A percentile compares a stretch with the other conserved stretches of the same genome.
Conservation (phyloP, 768 basidiomycete genomes). For the Pleurotus citrinopileatus region DNA sequence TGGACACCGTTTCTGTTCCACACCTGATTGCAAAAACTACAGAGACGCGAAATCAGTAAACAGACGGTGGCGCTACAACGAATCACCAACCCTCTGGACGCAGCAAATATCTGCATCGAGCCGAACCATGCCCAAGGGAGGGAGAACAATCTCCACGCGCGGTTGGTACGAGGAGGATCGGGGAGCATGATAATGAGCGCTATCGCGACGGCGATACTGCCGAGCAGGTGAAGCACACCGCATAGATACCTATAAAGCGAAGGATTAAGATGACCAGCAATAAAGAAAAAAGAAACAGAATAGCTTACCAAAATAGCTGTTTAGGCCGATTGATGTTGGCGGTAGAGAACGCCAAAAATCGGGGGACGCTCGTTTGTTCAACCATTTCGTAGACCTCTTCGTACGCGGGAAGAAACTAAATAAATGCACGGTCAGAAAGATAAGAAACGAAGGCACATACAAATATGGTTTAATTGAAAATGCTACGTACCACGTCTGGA, state of each 20-base stretch:
- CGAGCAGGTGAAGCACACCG: constrained; percentile 21
- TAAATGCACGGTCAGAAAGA: not conserved
- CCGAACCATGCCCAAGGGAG: constrained; percentile 27
- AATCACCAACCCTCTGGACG: constrained; percentile 27
- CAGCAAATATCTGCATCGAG: constrained; percentile 28
- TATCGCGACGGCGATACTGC: constrained; percentile 25
- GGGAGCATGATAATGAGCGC: constrained; percentile 25
- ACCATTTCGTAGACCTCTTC: constrained; percentile 29
- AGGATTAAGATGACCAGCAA: not conserved
- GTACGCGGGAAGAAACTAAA: constrained; percentile 32
- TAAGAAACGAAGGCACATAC: not conserved
- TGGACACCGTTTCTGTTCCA: constrained; percentile 31
- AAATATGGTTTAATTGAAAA: not conserved
- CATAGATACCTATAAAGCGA: constrained; percentile 26
- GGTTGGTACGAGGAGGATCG: constrained; percentile 19
- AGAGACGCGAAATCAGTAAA: not conserved
- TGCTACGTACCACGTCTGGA: constrained; percentile 30
- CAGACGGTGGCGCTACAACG: not conserved
- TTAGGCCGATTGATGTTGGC: constrained; percentile 34
- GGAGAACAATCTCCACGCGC: constrained; percentile 30
- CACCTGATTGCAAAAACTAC: constrained; percentile 31
- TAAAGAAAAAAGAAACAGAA: not conserved
- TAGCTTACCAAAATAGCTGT: constrained; percentile 29
- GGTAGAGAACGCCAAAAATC: constrained; percentile 28
- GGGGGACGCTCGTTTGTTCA: constrained; percentile 25